phyloP scores from a whole-genome alignment of 2,329 filamentous ascomycete genomes.

The Cytospora piceae region DNA sequence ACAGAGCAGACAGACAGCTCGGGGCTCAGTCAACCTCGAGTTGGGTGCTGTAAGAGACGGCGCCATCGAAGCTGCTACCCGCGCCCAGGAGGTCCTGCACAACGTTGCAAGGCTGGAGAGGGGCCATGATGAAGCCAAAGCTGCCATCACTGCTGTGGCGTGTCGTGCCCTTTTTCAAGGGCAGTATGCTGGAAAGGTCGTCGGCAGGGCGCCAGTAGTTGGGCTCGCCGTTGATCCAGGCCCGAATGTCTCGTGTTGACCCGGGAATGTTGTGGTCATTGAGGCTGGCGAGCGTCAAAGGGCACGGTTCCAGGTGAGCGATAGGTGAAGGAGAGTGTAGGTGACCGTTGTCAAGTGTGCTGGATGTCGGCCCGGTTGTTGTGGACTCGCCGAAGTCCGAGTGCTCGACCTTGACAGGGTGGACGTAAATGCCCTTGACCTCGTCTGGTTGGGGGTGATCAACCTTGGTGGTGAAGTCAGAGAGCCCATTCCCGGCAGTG shows the following conservation, averaged over 20 bases:
- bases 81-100: not conserved
- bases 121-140: constrained; percentile 1
- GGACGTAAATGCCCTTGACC: not conserved
- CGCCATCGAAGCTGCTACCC: not conserved
- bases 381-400: constrained; percentile 10
- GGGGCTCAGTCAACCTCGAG: not conserved
- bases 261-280: not conserved
- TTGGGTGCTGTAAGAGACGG: not conserved
- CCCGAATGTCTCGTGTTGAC: not conserved
- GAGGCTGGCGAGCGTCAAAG: constrained; percentile 3
- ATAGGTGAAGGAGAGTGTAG: not conserved
- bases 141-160: constrained; percentile 10
- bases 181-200: not conserved
- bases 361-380: constrained; percentile 8
- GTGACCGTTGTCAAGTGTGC: not conserved
- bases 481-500: not conserved
- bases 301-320: not conserved
- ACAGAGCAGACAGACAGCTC: no score
- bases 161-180: not conserved
- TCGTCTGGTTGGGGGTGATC: not conserved
- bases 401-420: not conserved
- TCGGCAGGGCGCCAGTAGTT: not conserved
- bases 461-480: not conserved
- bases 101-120: not conserved
- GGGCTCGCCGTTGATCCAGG: constrained; percentile 15